phyloP scores from a whole-genome alignment of 2,329 filamentous ascomycete genomes.

The Ophiostoma sp. region DNA sequence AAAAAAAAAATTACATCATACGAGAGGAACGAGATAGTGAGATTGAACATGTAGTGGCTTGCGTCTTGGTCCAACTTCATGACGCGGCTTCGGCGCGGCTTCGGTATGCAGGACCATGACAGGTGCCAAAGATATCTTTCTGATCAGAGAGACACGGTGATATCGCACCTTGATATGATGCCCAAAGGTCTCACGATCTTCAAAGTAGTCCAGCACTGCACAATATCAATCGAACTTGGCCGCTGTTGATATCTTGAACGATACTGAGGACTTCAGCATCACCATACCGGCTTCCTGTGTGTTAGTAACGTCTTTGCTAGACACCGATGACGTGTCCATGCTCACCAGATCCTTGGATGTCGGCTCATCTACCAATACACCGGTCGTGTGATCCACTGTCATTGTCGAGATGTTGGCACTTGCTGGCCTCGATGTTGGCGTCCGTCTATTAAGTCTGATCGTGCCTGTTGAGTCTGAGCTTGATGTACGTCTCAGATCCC shows the following conservation, averaged over 20 bases:
- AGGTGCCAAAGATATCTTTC: too few species aligned
- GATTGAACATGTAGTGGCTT: neutral
- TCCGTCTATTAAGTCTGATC: neutral
- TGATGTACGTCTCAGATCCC: neutral
- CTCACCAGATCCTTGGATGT: neutral
- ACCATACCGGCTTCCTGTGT: too few species aligned
- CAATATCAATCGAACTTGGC: too few species aligned
- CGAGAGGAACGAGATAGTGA: too few species aligned
- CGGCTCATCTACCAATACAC: too few species aligned
- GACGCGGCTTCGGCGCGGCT: neutral
- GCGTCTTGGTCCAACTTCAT: neutral
- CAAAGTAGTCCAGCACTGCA: too few species aligned
- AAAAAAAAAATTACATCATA: neutral
- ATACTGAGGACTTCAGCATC: neutral
- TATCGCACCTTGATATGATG: too few species aligned
- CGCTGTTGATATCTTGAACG: too few species aligned
- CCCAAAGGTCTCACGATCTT: too few species aligned
- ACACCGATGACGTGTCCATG: neutral
- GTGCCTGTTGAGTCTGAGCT: too few species aligned
- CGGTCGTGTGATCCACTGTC: neutral
- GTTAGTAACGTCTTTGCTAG: neutral
- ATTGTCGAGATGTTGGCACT: neutral
- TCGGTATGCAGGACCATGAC: too few species aligned
- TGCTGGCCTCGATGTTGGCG: neutral
- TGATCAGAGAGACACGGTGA: too few species aligned